Evolutionary conservation across 495 filamentous ascomycete species (phyloP).

Genomic region (Neurospora tetraspora): DNA sequence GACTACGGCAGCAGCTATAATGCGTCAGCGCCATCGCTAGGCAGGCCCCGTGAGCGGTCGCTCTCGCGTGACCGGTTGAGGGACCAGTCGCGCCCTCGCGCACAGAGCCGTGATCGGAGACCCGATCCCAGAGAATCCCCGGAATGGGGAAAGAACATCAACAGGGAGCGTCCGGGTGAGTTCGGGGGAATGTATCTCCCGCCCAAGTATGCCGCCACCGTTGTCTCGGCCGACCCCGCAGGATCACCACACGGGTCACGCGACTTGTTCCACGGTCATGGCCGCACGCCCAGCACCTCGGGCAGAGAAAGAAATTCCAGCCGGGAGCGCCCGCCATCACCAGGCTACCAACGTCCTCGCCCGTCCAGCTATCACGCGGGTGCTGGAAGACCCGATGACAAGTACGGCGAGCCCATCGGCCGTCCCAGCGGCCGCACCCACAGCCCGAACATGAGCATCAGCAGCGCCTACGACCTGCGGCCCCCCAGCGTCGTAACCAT

Average conservation of each 20-base stretch:
- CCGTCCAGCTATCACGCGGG: background rate
- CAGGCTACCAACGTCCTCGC: slow-evolving; percentile 11
- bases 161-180: slow-evolving; percentile 3
- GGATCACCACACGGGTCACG: slow-evolving; percentile 17
- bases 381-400: background rate
- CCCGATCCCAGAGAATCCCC: background rate
- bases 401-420: slow-evolving; percentile 7
- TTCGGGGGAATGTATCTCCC: slow-evolving; percentile 12
- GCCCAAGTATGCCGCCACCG: slow-evolving; percentile 16
- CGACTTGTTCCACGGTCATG: slow-evolving; percentile 22
- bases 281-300: slow-evolving; percentile 8
- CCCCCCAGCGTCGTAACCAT: slow-evolving; percentile 25
- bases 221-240: slow-evolving; percentile 9
- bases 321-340: slow-evolving; percentile 17
- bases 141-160: slow-evolving; percentile 7
- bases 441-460: slow-evolving; percentile 12
- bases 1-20: slow-evolving; percentile 7
- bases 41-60: slow-evolving; percentile 6
- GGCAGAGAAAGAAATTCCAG: slow-evolving; percentile 24
- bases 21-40: slow-evolving; percentile 10
- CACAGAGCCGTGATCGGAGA: slow-evolving; percentile 2
- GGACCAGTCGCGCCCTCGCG: background rate
- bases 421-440: slow-evolving; percentile 18
- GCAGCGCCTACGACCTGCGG: background rate
- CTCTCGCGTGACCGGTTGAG: slow-evolving; percentile 4